Evolutionary conservation across 2,329 filamentous ascomycete genomes (phyloP).

Genomic region (Helotiales sp.): DNA sequence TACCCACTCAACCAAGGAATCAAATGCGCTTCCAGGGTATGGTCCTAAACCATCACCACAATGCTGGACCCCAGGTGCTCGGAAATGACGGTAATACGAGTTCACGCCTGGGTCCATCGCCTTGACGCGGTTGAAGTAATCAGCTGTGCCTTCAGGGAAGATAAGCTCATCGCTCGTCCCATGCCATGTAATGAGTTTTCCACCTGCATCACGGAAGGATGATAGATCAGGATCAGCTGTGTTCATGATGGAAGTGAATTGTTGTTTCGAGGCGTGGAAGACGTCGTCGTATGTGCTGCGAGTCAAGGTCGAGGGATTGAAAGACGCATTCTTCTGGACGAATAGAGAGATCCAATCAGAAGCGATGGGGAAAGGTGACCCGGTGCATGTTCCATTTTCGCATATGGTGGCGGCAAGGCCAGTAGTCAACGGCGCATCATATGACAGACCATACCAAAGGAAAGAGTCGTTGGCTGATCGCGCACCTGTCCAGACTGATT

Average conservation of each 20-base stretch:
- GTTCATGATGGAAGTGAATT: constrained; percentile 13
- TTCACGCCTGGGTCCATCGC: constrained; percentile 19
- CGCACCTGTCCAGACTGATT: neutral
- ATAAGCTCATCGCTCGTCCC: constrained; percentile 38
- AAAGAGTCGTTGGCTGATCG: neutral
- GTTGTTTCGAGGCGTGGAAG: neutral
- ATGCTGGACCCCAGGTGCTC: constrained; percentile 13
- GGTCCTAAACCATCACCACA: neutral
- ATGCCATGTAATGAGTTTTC: constrained; percentile 21
- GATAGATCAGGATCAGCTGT: constrained; percentile 17
- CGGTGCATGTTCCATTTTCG: constrained; percentile 1
- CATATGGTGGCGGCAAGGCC: neutral
- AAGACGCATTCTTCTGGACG: constrained; percentile 14
- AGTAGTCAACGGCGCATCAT: neutral
- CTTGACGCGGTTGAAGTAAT: constrained; percentile 11
- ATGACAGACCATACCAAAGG: neutral
- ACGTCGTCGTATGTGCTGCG: constrained; percentile 6
- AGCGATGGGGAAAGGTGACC: neutral
- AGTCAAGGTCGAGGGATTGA: constrained; percentile 7
- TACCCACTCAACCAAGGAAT: neutral
- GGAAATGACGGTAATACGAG: constrained; percentile 9
- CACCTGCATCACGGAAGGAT: constrained; percentile 4
- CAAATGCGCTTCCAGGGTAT: neutral
- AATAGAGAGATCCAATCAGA: constrained; percentile 18
- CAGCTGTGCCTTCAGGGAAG: constrained; percentile 18